Evolutionary conservation across 352 stramenopile species (phyloP), one percentile per base, ranked within the genome.

Genomic region (Pythium biforme): DNA sequence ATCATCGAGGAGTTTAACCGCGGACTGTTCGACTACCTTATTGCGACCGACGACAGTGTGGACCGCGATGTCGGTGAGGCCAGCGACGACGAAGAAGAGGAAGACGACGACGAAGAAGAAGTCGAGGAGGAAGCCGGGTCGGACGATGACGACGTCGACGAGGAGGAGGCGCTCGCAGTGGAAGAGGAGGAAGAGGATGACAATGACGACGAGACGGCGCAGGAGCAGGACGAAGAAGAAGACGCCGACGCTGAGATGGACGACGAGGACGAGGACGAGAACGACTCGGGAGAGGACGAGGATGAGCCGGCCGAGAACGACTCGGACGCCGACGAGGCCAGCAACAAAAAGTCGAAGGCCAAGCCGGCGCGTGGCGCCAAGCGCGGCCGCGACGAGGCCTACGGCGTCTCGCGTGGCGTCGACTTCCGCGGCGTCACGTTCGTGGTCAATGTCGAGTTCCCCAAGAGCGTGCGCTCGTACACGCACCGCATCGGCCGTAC

Each of bases 361-460:
- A 62, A 72, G 60, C 39, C 46, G 6, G 69, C 69, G 25, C 75
- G 83, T 27, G 73, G 72, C n/a, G 57, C 71, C 25, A 89, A 91
- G 68, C 78, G 74, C 47, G 62, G 67, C 33, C 83, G 77, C 54
- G 94, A 98, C 72, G 81, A 90, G 51, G 82, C 94, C 45, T 99
- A 99, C 74, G 97, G 97, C 33, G 95, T 99, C 6, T 94, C 94
- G 10, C 93, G 98, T 66, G 98, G 98, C 60, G 86, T 99, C 43
- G 98, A 99, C 68, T 99, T 99, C 81, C 88, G 94, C 33, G 94
- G 92, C 60, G 97, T 99, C 31, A 97, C 91, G 26, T 99, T 99
- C 76, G 98, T 99, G 33, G 87, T 99, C 62, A 99, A 99, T 76
- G 94, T 99, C 20, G 97, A 99, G 69, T 98, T 99, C 66, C 97